Evolutionary conservation across 2,329 filamentous ascomycete species (phyloP).

Genomic region (Incumbomyces delicatus): DNA sequence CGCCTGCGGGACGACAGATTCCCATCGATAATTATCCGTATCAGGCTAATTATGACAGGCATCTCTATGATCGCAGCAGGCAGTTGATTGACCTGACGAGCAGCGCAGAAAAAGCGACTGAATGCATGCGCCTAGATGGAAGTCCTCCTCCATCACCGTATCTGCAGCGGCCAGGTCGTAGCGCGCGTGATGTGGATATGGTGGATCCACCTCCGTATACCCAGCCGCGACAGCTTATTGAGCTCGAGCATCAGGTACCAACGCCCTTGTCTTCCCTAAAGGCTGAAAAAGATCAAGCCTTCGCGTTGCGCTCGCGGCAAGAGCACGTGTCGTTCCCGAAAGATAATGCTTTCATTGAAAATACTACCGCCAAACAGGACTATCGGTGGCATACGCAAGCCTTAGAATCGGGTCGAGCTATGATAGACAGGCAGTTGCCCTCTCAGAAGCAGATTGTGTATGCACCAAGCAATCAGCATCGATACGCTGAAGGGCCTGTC

Average conservation of each 20-base stretch:
- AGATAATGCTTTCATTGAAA: not conserved
- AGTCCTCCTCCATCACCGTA: constrained; percentile 1
- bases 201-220: not conserved
- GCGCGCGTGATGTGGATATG: not conserved
- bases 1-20: constrained; percentile 9
- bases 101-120: constrained; percentile 1
- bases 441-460: not conserved
- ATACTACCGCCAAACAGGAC: not conserved
- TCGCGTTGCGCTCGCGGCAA: not conserved
- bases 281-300: not conserved
- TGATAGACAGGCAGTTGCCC: not conserved
- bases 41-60: not conserved
- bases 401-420: not conserved
- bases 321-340: not conserved
- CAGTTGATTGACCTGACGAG: constrained; percentile 3
- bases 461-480: not conserved
- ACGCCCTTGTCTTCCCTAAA: not conserved
- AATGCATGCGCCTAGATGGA: not conserved
- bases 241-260: not conserved
- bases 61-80: not conserved
- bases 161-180: not conserved
- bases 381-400: not conserved
- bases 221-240: not conserved
- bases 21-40: constrained; percentile 6
- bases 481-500: not conserved